Evolutionary conservation across 805 yeast species (phyloP).

Genomic region (Metschnikowia proteae): DNA sequence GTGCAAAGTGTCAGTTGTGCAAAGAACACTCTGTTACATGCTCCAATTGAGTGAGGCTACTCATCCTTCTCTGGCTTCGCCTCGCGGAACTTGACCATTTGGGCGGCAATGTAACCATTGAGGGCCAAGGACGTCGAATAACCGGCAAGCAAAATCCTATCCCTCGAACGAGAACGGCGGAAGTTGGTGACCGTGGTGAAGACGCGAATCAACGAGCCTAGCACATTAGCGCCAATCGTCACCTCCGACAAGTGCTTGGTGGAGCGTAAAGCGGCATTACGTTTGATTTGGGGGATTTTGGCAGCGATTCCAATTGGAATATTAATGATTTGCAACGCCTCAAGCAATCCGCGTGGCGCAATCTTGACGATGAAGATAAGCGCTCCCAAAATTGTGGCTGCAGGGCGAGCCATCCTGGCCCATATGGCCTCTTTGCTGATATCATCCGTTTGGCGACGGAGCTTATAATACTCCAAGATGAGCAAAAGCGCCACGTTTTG

Average conservation of each 20-base stretch:
- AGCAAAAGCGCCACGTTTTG: conserved; percentile 38
- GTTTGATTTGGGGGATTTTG: conserved; percentile 38
- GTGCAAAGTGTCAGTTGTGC: too few species aligned
- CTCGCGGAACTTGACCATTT: conserved; percentile 20
- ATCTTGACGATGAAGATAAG: conserved; percentile 29
- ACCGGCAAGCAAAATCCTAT: conserved; percentile 36
- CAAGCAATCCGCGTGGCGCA: conserved; percentile 28
- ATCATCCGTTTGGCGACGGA: background rate
- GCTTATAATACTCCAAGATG: conserved; percentile 30
- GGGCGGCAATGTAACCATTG: conserved; percentile 36
- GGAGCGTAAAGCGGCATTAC: conserved; percentile 31
- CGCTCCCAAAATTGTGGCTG: conserved; percentile 25
- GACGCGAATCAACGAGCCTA: conserved; percentile 38
- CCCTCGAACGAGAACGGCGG: conserved; percentile 23
- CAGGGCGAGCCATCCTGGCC: conserved; percentile 18
- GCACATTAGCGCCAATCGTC: conserved; percentile 39
- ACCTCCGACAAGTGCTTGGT: conserved; percentile 36
- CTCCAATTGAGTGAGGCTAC: background rate
- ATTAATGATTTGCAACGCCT: conserved; percentile 31
- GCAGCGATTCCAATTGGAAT: conserved; percentile 38
- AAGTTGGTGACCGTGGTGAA: conserved; percentile 37
- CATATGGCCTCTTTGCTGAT: background rate
- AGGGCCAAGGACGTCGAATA: conserved; percentile 33
- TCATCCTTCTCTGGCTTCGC: conserved; percentile 7
- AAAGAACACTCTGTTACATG: too few species aligned